phyloP scores from a whole-genome alignment of 768 basidiomycete genomes.

The Leccinum boreale region DNA sequence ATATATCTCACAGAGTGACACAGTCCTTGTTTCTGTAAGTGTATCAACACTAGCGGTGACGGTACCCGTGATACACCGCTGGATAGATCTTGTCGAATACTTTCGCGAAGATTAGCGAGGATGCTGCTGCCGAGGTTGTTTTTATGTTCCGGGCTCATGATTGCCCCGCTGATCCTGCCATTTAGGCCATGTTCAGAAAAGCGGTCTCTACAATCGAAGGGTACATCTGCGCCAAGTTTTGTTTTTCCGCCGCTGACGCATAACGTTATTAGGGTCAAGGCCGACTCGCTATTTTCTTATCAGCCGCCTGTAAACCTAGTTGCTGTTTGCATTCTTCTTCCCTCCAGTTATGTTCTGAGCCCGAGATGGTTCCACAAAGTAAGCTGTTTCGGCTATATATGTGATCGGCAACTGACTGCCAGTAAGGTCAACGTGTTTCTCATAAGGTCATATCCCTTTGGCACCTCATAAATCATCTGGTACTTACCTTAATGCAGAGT shows the following conservation, averaged over 20 bases:
- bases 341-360: conserved; percentile 77
- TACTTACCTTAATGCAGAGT: conserved; percentile 37
- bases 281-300: conserved; percentile 90
- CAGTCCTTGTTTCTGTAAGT: conserved; percentile 78
- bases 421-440: conserved; percentile 80
- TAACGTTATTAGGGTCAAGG: conserved; percentile 60
- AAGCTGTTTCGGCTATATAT: conserved; percentile 8
- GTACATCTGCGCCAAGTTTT: conserved; percentile 36
- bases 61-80: conserved; percentile 7
- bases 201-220: conserved; percentile 95
- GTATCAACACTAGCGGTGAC: not conserved
- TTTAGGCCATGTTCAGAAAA: conserved; percentile 88
- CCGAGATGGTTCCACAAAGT: conserved; percentile 99
- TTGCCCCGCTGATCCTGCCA: not conserved
- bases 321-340: conserved; percentile 84
- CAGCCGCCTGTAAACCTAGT: conserved; percentile 90
- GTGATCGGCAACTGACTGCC: conserved; percentile 14
- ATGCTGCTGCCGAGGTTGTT: conserved; percentile 84
- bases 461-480: not conserved
- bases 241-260: conserved; percentile 12
- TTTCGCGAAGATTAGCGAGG: conserved; percentile 89
- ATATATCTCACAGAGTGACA: conserved; percentile 7
- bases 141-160: not conserved
- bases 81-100: conserved; percentile 90
- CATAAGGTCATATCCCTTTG: conserved; percentile 53